Base-by-base conservation (phyloP, 2,329 filamentous ascomycete species). In the Thermothelomyces thermophilus region DNA sequence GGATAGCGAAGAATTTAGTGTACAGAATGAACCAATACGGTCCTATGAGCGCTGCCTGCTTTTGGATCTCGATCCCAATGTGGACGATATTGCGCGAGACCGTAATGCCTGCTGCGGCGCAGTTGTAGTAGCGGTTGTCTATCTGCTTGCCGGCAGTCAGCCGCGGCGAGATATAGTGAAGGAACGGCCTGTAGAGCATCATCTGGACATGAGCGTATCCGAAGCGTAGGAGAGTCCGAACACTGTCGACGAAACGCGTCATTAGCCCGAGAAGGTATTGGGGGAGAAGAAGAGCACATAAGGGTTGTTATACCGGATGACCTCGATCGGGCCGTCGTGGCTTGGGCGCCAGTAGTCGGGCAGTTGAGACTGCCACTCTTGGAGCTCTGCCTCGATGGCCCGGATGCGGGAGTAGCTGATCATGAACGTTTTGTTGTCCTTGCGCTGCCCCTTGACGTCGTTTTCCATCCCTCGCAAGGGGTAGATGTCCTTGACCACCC, bases 11-110 rank as follows among this genome's bases (percentile, higher is more conserved):
- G 51, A 62, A 63, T 34, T 60, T 52, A 9, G 61, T 57, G 43
- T 63, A 91, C 63, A 91, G 80, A 58, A 87, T 86, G 62, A 91
- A 91, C 87, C 87, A 93, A 66, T 89, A 90, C 0, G 87, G 85
- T 1, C 87, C 88, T 54, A 85, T 84, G n/a, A 93, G 72, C 6
- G 88, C 73, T 3, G 83, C 79, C 60, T 84, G 79, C 62, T 83
- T 84, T 57, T 85, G 83, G 72, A 90, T 90, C 61, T 90, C 84
- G 19, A 82, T 76, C 4, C 84, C 85, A 51, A 91, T 88, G 61
- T 90, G 86, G 30, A 93, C 80, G 53, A 93, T 87, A 61, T 91
- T 86, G 3, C 75, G 73, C 9, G 78, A 79, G 11, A 90, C 73
- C 52, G 76, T 82, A 46, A 82, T 75, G 2, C 77, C 78, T 0